These are phyloP conservation scores for Cercospora citrullina DNA, from an alignment of 2,329 filamentous ascomycete genomes.

Conservation along the genomic window DNA sequence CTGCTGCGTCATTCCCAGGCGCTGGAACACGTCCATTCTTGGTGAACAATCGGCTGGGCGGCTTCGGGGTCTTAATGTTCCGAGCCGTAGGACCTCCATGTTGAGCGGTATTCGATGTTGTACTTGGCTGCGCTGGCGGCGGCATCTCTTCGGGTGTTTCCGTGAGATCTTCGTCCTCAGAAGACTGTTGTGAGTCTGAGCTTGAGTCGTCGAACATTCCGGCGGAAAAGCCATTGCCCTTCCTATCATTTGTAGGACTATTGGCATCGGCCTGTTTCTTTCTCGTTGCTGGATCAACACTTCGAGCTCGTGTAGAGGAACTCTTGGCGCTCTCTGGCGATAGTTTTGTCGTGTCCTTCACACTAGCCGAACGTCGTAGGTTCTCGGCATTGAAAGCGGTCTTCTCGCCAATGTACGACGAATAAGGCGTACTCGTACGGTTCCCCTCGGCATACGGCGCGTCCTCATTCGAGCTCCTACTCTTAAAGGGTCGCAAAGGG, in stretches of 20 bases:
- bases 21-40: constrained; percentile 24
- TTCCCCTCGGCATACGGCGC: constrained; percentile 49
- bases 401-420: constrained; percentile 56
- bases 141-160: constrained; percentile 16
- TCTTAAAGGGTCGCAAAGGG: constrained; percentile 41
- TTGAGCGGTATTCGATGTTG: constrained; percentile 14
- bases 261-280: constrained; percentile 18
- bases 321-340: constrained; percentile 30
- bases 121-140: background rate
- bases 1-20: constrained; percentile 12
- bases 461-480: constrained; percentile 33
- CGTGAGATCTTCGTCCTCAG: constrained; percentile 10
- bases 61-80: constrained; percentile 37
- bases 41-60: constrained; percentile 33
- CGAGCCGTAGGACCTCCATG: constrained; percentile 26
- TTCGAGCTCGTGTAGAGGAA: constrained; percentile 28
- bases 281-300: constrained; percentile 21
- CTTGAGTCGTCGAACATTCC: constrained; percentile 17
- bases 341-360: constrained; percentile 45
- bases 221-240: constrained; percentile 9
- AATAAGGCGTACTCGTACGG: constrained; percentile 57
- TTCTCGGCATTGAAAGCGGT: constrained; percentile 56
- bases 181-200: background rate
- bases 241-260: background rate
- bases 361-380: constrained; percentile 55